phyloP scores from a whole-genome alignment of 176 grass and related monocot species.

The Eremochloa ophiuroides region DNA sequence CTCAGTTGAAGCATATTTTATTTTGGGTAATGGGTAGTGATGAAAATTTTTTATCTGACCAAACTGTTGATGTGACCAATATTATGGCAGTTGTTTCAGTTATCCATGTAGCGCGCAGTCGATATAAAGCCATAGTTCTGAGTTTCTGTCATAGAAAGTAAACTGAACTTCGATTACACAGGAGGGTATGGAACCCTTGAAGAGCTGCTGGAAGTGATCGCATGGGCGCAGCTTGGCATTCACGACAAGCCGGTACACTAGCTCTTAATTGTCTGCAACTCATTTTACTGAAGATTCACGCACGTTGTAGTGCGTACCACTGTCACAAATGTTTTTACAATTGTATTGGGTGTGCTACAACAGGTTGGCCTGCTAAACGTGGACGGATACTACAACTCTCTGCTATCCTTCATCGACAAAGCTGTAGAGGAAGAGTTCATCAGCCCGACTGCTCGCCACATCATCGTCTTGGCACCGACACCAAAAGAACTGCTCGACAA shows the following conservation, averaged over 20 bases:
- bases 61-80: background rate
- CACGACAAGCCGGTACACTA: slow-evolving; percentile 59
- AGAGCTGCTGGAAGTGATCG: slow-evolving; percentile 65
- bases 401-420: slow-evolving; percentile 62
- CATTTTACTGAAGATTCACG: background rate
- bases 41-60: background rate
- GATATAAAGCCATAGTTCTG: background rate
- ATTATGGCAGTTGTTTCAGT: background rate
- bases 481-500: slow-evolving; percentile 55
- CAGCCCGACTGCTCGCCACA: slow-evolving; percentile 47
- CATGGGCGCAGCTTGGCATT: slow-evolving; percentile 75
- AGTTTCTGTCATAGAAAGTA: background rate
- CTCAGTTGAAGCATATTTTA: background rate
- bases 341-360: background rate
- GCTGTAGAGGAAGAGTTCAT: slow-evolving; percentile 81
- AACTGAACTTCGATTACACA: background rate
- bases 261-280: background rate
- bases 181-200: slow-evolving; percentile 77
- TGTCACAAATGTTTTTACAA: background rate
- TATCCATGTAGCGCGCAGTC: background rate
- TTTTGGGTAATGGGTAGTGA: background rate
- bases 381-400: slow-evolving; percentile 63
- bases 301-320: background rate
- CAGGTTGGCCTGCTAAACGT: slow-evolving; percentile 76
- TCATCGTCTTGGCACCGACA: slow-evolving; percentile 60